A percentile compares a stretch with the other conserved stretches of the same genome.
Evolutionary conservation across 2,329 filamentous ascomycete genomes (phyloP).

Genomic region (Rhynchosporium graminicola): DNA sequence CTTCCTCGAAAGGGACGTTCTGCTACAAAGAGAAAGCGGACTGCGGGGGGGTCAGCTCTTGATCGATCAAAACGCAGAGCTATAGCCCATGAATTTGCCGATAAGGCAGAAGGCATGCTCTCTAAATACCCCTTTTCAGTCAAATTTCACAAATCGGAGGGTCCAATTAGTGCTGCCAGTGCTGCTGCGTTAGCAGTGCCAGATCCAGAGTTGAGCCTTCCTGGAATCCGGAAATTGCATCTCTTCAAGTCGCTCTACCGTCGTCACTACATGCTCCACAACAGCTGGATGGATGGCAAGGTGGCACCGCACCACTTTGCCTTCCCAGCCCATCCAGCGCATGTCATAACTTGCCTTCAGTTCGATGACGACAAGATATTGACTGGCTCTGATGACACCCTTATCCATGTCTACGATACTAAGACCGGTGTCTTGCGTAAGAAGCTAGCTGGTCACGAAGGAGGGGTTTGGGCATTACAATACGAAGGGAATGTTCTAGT

Average conservation of each 20-base stretch:
- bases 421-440: constrained; percentile 85
- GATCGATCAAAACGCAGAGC: constrained; percentile 40
- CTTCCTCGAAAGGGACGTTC: constrained; percentile 32
- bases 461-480: constrained; percentile 95
- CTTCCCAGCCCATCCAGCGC: constrained; percentile 92
- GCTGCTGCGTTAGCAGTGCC: constrained; percentile 82
- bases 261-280: constrained; percentile 84
- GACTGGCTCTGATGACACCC: constrained; percentile 94
- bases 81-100: constrained; percentile 33
- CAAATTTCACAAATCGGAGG: constrained; percentile 59
- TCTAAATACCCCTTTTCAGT: constrained; percentile 29
- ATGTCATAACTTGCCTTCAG: constrained; percentile 96
- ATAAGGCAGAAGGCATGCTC: constrained; percentile 33
- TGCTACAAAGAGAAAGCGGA: constrained; percentile 40
- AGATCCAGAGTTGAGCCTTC: constrained; percentile 76
- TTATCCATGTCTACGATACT: constrained; percentile 97
- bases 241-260: constrained; percentile 96
- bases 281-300: constrained; percentile 87
- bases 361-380: constrained; percentile 98
- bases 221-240: constrained; percentile 79
- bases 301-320: constrained; percentile 88
- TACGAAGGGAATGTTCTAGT: constrained; percentile 95
- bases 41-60: constrained; percentile 24
- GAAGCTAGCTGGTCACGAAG: constrained; percentile 89
- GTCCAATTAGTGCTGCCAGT: constrained; percentile 82